Evolutionary conservation across 805 yeast genomes (phyloP).

Genomic region (Wickerhamomyces subpelliculosus): DNA sequence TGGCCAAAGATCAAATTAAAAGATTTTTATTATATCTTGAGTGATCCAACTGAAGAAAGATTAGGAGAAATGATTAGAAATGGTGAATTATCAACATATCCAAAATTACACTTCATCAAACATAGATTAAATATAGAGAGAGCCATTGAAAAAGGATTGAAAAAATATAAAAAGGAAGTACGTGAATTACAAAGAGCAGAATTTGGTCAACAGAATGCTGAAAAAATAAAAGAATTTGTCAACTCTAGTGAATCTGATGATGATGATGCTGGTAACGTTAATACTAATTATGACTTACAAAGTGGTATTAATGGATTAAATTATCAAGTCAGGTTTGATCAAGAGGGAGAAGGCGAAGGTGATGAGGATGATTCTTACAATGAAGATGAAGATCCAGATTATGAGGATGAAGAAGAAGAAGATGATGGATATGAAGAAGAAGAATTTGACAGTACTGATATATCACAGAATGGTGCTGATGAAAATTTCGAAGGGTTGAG

Average conservation of each 20-base stretch:
- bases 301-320: conserved; percentile 3
- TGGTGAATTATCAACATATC: conserved; percentile 63
- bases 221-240: not conserved
- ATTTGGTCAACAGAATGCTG: not conserved
- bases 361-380: conserved; percentile 6
- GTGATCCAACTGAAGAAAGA: conserved; percentile 60
- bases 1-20: conserved; percentile 59
- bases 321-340: conserved; percentile 9
- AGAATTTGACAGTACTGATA: not conserved
- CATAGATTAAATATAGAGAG: conserved; percentile 63
- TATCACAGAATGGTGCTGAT: no score
- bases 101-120: conserved; percentile 55
- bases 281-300: not conserved
- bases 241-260: conserved; percentile 7
- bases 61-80: conserved; percentile 47
- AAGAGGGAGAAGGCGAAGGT: conserved; percentile 3
- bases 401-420: conserved; percentile 1
- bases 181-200: conserved; percentile 1
- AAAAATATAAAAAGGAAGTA: conserved; percentile 13
- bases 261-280: conserved; percentile 4
- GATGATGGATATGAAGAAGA: conserved; percentile 1
- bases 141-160: conserved; percentile 48
- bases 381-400: conserved; percentile 3
- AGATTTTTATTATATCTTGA: conserved; percentile 57
- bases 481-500: not conserved